phyloP scores from a whole-genome alignment of 2,329 filamentous ascomycete genomes.

The Aspergillus pseudonomiae region DNA sequence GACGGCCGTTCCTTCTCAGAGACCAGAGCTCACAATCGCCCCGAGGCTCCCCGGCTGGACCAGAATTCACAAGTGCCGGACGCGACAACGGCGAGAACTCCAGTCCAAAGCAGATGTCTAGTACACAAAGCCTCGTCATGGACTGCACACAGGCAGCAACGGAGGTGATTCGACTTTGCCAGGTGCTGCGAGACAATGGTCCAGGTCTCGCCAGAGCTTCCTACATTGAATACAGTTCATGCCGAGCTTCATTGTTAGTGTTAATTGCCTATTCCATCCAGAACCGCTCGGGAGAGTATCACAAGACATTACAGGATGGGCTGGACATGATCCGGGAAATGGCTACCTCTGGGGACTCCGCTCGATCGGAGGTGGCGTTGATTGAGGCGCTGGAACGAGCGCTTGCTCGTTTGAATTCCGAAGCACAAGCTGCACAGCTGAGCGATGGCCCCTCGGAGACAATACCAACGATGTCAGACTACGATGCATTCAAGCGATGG shows the following conservation, averaged over 20 bases:
- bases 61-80: background rate
- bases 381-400: slow-evolving; percentile 36
- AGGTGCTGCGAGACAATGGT: slow-evolving; percentile 24
- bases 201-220: slow-evolving; percentile 36
- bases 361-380: slow-evolving; percentile 34
- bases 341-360: slow-evolving; percentile 34
- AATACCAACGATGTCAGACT: slow-evolving; percentile 12
- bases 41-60: background rate
- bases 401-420: slow-evolving; percentile 21
- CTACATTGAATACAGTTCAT: slow-evolving; percentile 42
- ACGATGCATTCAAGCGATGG: slow-evolving; percentile 26
- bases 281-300: slow-evolving; percentile 26
- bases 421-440: background rate
- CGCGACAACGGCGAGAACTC: background rate
- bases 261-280: slow-evolving; percentile 38
- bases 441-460: background rate
- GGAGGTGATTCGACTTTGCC: slow-evolving; percentile 30
- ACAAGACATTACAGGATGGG: slow-evolving; percentile 26
- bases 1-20: slow-evolving; percentile 51
- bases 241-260: slow-evolving; percentile 38
- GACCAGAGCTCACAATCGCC: background rate
- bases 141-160: slow-evolving; percentile 32
- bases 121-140: slow-evolving; percentile 21
- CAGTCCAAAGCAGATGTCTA: background rate
- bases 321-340: slow-evolving; percentile 36